A percentile compares a stretch with the other conserved stretches of the same genome.
Conservation (phyloP, 1,284 basidiomycete species). For the Ganoderma multipileum region DNA sequence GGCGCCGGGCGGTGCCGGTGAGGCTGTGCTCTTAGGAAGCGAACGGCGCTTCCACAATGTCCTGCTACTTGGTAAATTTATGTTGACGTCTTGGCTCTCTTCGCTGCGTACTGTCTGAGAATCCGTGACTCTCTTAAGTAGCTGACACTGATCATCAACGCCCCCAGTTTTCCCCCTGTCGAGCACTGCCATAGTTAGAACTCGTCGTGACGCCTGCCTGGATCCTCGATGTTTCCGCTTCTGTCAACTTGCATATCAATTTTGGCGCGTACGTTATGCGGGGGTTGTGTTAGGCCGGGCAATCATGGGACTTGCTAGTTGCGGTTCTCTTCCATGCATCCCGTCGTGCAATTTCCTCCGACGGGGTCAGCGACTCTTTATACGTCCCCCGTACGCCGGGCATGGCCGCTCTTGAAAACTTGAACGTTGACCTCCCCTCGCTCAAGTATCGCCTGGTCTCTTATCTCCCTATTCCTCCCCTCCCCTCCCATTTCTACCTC, state of each 20-base stretch:
- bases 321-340: constrained; percentile 7
- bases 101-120: too few species aligned
- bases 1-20: too few species aligned
- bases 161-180: too few species aligned
- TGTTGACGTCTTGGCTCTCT: too few species aligned
- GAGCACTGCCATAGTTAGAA: too few species aligned
- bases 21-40: too few species aligned
- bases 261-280: neutral
- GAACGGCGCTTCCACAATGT: too few species aligned
- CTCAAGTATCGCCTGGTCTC: neutral
- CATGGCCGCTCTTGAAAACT: neutral
- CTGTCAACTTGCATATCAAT: neutral
- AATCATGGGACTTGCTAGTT: neutral
- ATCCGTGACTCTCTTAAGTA: too few species aligned
- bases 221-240: neutral
- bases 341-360: neutral
- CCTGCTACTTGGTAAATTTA: too few species aligned
- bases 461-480: neutral
- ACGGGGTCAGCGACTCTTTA: neutral
- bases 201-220: neutral
- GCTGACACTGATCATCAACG: too few species aligned
- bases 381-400: neutral
- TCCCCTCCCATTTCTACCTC: neutral
- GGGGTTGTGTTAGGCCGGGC: constrained; percentile 8
- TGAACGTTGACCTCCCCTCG: neutral